Evolutionary conservation across 1,284 basidiomycete species (phyloP).

Genomic region (Trichosporon sp.): DNA sequence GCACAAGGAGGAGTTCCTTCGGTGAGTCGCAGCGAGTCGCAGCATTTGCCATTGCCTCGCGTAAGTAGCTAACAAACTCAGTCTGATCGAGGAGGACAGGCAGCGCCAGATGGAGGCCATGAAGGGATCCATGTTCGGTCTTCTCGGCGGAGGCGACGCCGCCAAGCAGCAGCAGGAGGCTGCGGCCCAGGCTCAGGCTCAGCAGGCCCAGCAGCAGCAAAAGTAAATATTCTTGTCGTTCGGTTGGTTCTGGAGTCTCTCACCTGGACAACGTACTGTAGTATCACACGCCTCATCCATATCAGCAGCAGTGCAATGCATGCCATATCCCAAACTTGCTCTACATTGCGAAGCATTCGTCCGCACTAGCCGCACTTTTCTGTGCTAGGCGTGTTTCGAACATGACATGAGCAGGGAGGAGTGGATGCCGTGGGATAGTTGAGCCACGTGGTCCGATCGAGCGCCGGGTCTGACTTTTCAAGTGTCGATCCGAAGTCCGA

Average conservation of each 20-base stretch:
- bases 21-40: constrained; percentile 31
- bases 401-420: background rate
- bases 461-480: background rate
- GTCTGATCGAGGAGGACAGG: constrained; percentile 62
- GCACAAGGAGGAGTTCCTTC: constrained; percentile 75
- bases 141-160: constrained; percentile 38
- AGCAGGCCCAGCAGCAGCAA: background rate
- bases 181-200: background rate
- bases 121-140: constrained; percentile 52
- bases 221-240: background rate
- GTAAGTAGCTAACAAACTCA: constrained; percentile 14
- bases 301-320: constrained; percentile 3
- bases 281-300: constrained; percentile 3
- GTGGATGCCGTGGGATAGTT: background rate
- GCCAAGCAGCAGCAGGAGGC: background rate
- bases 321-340: too few species aligned
- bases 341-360: too few species aligned
- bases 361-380: background rate
- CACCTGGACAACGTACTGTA: background rate
- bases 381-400: background rate
- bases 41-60: background rate
- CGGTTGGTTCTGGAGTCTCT: background rate
- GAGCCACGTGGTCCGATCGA: background rate
- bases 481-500: background rate
- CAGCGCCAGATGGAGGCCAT: constrained; percentile 62